These are phyloP conservation scores for Phialophora verrucosa DNA, from an alignment of 2,329 filamentous ascomycete species.

Conservation along the genomic window DNA sequence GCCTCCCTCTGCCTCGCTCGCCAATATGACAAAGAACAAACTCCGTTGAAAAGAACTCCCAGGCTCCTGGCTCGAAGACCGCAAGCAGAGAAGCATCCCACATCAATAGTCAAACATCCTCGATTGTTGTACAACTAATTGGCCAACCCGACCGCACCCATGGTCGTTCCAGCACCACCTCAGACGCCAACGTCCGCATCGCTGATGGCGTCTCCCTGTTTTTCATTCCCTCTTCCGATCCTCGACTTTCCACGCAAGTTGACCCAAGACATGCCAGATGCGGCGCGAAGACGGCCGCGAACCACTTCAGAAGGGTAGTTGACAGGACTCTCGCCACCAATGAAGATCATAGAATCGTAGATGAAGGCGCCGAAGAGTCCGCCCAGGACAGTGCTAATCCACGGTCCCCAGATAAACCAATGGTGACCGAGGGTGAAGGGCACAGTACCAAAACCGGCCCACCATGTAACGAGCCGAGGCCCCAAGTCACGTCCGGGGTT, in stretches of 20 bases:
- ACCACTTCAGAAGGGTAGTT: constrained; percentile 2
- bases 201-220: not conserved
- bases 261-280: not conserved
- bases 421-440: constrained; percentile 40
- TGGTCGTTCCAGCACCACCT: not conserved
- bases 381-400: constrained; percentile 45
- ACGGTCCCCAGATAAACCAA: constrained; percentile 48
- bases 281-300: not conserved
- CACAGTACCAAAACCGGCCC: constrained; percentile 44
- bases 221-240: not conserved
- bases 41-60: not conserved
- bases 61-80: not conserved
- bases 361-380: constrained; percentile 43
- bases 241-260: not conserved
- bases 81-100: not conserved
- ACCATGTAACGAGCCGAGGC: constrained; percentile 43
- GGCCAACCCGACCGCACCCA: not conserved
- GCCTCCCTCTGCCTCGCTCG: not conserved
- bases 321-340: constrained; percentile 43
- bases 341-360: constrained; percentile 48
- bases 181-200: not conserved
- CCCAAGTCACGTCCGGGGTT: constrained; percentile 49
- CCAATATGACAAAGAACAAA: not conserved
- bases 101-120: not conserved
- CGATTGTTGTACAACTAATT: not conserved